phyloP scores from a whole-genome alignment of 768 basidiomycete species.

The Kwoniella sp. region DNA sequence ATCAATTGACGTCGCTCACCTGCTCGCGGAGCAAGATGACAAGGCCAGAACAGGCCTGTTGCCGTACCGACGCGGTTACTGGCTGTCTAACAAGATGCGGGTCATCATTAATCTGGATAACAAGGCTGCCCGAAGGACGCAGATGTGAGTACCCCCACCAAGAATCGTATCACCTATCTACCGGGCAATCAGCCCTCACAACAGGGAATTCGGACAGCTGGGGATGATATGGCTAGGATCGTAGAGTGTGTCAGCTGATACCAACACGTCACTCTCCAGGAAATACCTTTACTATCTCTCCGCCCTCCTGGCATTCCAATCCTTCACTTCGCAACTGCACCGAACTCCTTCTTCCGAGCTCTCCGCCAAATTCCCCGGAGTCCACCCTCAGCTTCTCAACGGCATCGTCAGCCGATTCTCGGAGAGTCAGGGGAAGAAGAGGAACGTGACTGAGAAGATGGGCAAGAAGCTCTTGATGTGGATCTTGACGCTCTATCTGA shows the following conservation, averaged over 20 bases:
- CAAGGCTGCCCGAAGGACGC: constrained; percentile 54
- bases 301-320: constrained; percentile 65
- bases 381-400: constrained; percentile 71
- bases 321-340: constrained; percentile 18
- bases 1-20: constrained; percentile 64
- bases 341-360: constrained; percentile 31
- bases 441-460: constrained; percentile 67
- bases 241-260: neutral
- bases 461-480: constrained; percentile 74
- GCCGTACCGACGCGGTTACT: constrained; percentile 63
- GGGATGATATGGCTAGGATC: neutral
- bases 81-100: constrained; percentile 64
- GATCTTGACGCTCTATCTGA: constrained; percentile 78
- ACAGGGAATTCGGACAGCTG: no score
- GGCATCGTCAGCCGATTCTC: constrained; percentile 78
- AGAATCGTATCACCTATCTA: no score
- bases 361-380: constrained; percentile 58
- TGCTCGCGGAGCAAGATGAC: constrained; percentile 63
- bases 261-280: neutral
- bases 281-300: constrained; percentile 77
- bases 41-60: constrained; percentile 64
- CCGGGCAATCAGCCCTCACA: no score
- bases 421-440: constrained; percentile 71
- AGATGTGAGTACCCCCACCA: constrained; percentile 62
- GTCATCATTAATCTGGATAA: constrained; percentile 29